These are phyloP conservation scores for Lepidium didymum DNA, from an alignment of 345 rosid genomes.

Conservation along the genomic window DNA sequence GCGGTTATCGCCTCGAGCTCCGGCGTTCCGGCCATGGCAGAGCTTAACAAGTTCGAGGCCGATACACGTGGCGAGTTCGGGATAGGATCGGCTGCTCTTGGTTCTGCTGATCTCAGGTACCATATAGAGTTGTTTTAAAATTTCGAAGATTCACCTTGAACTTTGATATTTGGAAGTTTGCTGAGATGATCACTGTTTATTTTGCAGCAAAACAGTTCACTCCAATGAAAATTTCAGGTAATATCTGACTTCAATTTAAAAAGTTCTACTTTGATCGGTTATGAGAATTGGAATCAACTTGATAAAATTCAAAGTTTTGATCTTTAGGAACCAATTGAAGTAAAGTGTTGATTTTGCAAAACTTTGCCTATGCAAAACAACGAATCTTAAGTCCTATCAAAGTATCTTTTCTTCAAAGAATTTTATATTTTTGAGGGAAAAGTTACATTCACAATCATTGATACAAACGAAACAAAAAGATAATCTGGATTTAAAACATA, in stretches of 20 bases:
- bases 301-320: neutral
- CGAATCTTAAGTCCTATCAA: neutral
- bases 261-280: neutral
- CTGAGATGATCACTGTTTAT: slow-evolving; percentile 9
- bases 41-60: slow-evolving; percentile 81
- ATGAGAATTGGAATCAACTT: neutral
- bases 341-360: neutral
- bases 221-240: slow-evolving; percentile 81
- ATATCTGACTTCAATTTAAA: neutral
- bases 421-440: neutral
- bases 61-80: slow-evolving; percentile 86
- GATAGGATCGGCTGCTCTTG: slow-evolving; percentile 85
- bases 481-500: too few relatives aligned
- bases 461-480: too few relatives aligned
- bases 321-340: neutral
- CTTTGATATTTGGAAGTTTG: neutral
- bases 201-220: slow-evolving; percentile 75
- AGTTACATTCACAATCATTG: neutral
- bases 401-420: neutral
- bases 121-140: neutral
- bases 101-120: slow-evolving; percentile 81
- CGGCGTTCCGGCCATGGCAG: slow-evolving; percentile 59
- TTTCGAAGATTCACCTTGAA: neutral
- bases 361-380: neutral
- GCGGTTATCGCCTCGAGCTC: slow-evolving; percentile 48